These are phyloP conservation scores for Begonia peltatifolia DNA, from an alignment of 306 rosid species.

Conservation along the genomic window DNA sequence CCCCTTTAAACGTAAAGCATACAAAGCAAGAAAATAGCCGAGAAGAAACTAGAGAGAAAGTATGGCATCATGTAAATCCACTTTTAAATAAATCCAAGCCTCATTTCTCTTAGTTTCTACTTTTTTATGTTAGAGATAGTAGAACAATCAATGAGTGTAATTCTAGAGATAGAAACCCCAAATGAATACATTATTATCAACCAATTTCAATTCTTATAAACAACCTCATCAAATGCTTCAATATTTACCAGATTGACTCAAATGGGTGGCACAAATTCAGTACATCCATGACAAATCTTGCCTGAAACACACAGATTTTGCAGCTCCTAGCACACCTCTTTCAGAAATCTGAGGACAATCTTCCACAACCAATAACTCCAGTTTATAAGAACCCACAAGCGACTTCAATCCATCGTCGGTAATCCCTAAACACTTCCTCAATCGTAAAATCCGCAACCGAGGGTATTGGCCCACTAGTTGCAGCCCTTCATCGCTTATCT, in stretches of 20 bases:
- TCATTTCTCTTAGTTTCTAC: too few species aligned
- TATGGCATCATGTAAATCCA: too few species aligned
- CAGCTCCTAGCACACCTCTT: constrained; percentile 62
- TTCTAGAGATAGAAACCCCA: too few species aligned
- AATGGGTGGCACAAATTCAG: constrained; percentile 16
- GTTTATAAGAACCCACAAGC: constrained; percentile 51
- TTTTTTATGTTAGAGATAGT: too few species aligned
- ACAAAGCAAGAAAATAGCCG: too few species aligned
- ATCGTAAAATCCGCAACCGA: constrained; percentile 24
- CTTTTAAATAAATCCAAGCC: too few species aligned
- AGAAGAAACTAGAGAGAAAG: too few species aligned
- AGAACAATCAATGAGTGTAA: too few species aligned
- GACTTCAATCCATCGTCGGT: constrained; percentile 83
- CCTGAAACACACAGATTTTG: constrained; percentile 51
- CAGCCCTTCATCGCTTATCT: constrained; percentile 75
- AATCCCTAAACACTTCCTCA: constrained; percentile 67
- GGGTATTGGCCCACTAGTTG: constrained; percentile 72
- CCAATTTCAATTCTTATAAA: too few species aligned
- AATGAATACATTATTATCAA: too few species aligned
- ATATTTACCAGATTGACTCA: neutral
- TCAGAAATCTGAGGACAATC: constrained; percentile 85
- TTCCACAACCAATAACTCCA: constrained; percentile 55
- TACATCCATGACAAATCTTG: constrained; percentile 86
- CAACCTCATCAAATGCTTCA: too few species aligned
- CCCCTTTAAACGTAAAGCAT: too few species aligned